Base-by-base conservation (phyloP, 2,329 filamentous ascomycete genomes). In the Pezicula neosporulosa region DNA sequence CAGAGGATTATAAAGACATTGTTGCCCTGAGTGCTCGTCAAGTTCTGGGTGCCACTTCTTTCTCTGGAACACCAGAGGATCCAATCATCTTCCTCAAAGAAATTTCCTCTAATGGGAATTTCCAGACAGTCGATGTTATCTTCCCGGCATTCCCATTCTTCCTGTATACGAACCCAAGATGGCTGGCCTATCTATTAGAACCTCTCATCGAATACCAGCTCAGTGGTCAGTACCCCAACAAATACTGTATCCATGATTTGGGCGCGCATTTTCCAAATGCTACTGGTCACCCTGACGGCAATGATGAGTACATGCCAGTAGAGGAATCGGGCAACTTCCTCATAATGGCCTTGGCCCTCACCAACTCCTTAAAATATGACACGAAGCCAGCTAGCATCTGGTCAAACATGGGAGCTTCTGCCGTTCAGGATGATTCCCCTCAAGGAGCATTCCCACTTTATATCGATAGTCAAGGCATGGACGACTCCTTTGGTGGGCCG, bases 131-230 rank as follows among this genome's bases (percentile, higher is more conserved):
- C 10, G 89, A 93, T 70, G 88, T 95, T 51, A 93, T 95, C 60
- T 94, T 91, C 72, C 90, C 89, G 0, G 80, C 89, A 0, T 92
- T 90, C 69, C 89, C 90, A 0, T 94, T 93, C 76, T 93, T 93
- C 73, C 68, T 93, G 18, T 94, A 93, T 65, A 91, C 89, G 16
- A 91, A 92, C 60, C 89, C 89, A 2, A 77, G 82, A 52, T 93
- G 89, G 88, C 73, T 92, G 51, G 86, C 84, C 1, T 92, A 92
- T 63, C 75, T 93, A 3, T 73, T 94, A 4, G 88, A 93, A 66
- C 89, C 89, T 6, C 73, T 93, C 21, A 78, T 94, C 48, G 89
- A 94, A 69, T 87, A 94, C 66, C 89, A 89, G 74, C 71, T 89
- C 21, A 90, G 87, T 63, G 88, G 88, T 1, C 87, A 92, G 65